Percentiles rank a stretch among this genome's conserved stretches.
Evolutionary conservation across 768 basidiomycete species (phyloP).

Genomic region (Heimioporus sp.): DNA sequence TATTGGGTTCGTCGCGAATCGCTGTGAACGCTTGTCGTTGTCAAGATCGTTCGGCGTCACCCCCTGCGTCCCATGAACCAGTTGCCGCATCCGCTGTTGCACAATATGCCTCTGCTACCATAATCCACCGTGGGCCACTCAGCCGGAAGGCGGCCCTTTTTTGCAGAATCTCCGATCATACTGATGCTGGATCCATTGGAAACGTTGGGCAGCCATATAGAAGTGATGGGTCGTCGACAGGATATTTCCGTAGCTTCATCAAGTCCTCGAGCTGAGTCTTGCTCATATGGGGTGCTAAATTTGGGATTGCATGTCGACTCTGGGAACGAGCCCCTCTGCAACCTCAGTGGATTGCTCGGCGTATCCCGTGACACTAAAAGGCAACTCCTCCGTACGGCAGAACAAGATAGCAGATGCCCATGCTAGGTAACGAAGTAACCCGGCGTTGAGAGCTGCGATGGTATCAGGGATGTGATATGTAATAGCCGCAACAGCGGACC

Average conservation of each 20-base stretch:
- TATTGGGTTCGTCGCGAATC: background rate
- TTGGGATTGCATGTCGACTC: slow-evolving; percentile 25
- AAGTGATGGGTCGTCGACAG: slow-evolving; percentile 24
- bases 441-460: slow-evolving; percentile 41
- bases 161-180: slow-evolving; percentile 15
- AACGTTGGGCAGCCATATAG: slow-evolving; percentile 27
- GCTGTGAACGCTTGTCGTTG: background rate
- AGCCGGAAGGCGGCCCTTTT: background rate
- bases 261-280: slow-evolving; percentile 21
- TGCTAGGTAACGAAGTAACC: slow-evolving; percentile 33
- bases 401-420: slow-evolving; percentile 39
- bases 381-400: slow-evolving; percentile 25
- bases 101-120: background rate
- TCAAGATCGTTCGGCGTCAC: slow-evolving; percentile 30
- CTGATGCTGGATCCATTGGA: slow-evolving; percentile 33
- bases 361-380: slow-evolving; percentile 36
- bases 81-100: slow-evolving; percentile 7
- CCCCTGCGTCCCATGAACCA: slow-evolving; percentile 12
- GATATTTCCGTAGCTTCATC: slow-evolving; percentile 25
- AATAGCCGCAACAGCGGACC: slow-evolving; percentile 20
- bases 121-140: background rate
- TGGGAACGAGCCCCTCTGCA: slow-evolving; percentile 28
- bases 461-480: slow-evolving; percentile 35
- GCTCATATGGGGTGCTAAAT: slow-evolving; percentile 22
- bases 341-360: slow-evolving; percentile 35